phyloP scores from a whole-genome alignment of 495 filamentous ascomycete genomes.

The Penicillium taxi region DNA sequence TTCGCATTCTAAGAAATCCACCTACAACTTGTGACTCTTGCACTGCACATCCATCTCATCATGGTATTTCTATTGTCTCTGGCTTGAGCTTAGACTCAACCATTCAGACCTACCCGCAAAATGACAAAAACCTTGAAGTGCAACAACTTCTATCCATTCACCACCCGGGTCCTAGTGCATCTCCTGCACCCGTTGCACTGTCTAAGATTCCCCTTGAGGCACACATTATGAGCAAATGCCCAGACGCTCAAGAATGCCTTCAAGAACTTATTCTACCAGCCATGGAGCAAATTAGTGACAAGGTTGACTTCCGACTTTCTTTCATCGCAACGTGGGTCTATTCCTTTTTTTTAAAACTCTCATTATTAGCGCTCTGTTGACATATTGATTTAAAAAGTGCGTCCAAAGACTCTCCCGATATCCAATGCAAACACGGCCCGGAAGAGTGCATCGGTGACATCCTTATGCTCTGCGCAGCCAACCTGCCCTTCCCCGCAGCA shows the following conservation, averaged over 20 bases:
- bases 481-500: conserved; percentile 42
- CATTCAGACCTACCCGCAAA: no score
- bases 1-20: no score
- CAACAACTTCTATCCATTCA: no score
- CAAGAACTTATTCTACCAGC: conserved; percentile 72
- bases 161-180: no score
- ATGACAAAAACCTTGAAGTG: no score
- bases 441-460: conserved; percentile 91
- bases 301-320: conserved; percentile 84
- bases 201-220: conserved; percentile 71
- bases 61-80: no score
- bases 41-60: no score
- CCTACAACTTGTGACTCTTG: no score
- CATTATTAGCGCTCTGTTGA: conserved; percentile 1
- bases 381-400: conserved; percentile 15
- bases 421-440: conserved; percentile 76
- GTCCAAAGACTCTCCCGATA: conserved; percentile 30
- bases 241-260: conserved; percentile 75
- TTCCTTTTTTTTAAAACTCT: neutral
- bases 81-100: no score
- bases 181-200: neutral
- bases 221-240: conserved; percentile 94
- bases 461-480: conserved; percentile 80
- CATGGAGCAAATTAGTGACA: conserved; percentile 71
- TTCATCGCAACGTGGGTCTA: conserved; percentile 71